Conservation (phyloP, 371 early-diverging fungal genomes). For the Catenaria anguillulae region DNA sequence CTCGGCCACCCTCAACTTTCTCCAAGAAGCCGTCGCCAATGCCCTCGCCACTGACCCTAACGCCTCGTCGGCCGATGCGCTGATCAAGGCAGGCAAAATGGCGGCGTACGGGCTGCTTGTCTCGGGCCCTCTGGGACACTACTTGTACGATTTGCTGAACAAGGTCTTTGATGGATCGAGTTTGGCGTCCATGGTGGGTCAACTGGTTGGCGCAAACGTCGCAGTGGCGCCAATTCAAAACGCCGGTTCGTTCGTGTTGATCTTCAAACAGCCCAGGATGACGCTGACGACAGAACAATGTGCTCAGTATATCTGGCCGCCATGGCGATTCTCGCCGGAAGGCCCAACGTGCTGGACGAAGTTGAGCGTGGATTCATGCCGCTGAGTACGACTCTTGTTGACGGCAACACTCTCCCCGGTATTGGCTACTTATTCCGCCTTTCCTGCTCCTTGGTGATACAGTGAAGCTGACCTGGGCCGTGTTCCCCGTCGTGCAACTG, state of each 20-base stretch:
- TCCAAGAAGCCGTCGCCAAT: constrained; percentile 3
- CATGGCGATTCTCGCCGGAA: constrained; percentile 66
- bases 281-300: constrained; percentile 18
- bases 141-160: constrained; percentile 45
- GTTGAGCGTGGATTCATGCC: constrained; percentile 43
- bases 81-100: constrained; percentile 5
- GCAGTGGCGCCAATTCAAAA: constrained; percentile 66
- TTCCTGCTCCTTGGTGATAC: constrained; percentile 41
- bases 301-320: constrained; percentile 54
- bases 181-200: constrained; percentile 37
- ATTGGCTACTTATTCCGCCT: constrained; percentile 80
- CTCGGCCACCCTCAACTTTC: neutral
- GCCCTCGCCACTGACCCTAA: constrained; percentile 3
- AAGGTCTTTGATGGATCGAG: constrained; percentile 31
- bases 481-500: constrained; percentile 56
- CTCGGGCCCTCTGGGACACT: constrained; percentile 57
- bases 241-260: constrained; percentile 42
- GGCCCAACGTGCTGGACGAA: constrained; percentile 32
- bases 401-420: constrained; percentile 55
- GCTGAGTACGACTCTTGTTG: constrained; percentile 61
- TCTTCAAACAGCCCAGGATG: no score
- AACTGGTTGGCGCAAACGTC: constrained; percentile 49
- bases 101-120: constrained; percentile 17
- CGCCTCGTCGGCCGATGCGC: neutral
- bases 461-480: constrained; percentile 61